Conservation (phyloP, 371 early-diverging fungal species). For the Mucor mucedo region DNA sequence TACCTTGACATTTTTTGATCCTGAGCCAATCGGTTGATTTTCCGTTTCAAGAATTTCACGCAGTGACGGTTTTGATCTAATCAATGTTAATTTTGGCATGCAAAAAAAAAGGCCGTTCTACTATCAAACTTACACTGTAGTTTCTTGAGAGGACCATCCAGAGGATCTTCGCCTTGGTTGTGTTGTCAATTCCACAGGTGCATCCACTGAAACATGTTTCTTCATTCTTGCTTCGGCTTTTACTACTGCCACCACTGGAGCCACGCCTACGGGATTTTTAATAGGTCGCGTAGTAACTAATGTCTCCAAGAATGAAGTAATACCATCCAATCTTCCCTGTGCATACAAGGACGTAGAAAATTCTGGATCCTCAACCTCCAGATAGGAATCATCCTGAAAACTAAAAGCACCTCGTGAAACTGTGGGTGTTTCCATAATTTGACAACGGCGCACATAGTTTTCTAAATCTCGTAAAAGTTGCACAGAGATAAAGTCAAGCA, state of each 20-base stretch:
- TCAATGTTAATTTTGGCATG: neutral
- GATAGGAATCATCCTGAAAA: neutral
- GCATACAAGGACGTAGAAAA: constrained; percentile 41
- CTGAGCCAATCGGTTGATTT: constrained; percentile 4
- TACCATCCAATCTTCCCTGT: constrained; percentile 30
- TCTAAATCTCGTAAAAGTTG: constrained; percentile 35
- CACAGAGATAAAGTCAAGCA: constrained; percentile 27
- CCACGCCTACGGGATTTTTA: neutral
- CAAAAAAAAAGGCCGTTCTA: neutral
- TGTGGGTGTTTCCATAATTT: constrained; percentile 26
- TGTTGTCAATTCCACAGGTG: neutral
- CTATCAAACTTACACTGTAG: constrained; percentile 4
- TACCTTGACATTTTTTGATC: constrained; percentile 23
- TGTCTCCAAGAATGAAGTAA: constrained; percentile 24
- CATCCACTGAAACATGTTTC: constrained; percentile 7
- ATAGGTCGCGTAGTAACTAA: constrained; percentile 26
- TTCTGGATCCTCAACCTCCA: constrained; percentile 29
- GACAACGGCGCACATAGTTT: constrained; percentile 24
- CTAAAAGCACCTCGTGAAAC: constrained; percentile 3
- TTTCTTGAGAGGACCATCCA: constrained; percentile 16
- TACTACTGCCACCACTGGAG: neutral
- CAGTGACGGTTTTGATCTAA: constrained; percentile 28
- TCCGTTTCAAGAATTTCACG: constrained; percentile 44
- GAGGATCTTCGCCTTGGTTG: constrained; percentile 11
- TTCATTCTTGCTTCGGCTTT: constrained; percentile 1